Conservation (phyloP, 2,329 filamentous ascomycete genomes). For the Cladophialophora carrionii region DNA sequence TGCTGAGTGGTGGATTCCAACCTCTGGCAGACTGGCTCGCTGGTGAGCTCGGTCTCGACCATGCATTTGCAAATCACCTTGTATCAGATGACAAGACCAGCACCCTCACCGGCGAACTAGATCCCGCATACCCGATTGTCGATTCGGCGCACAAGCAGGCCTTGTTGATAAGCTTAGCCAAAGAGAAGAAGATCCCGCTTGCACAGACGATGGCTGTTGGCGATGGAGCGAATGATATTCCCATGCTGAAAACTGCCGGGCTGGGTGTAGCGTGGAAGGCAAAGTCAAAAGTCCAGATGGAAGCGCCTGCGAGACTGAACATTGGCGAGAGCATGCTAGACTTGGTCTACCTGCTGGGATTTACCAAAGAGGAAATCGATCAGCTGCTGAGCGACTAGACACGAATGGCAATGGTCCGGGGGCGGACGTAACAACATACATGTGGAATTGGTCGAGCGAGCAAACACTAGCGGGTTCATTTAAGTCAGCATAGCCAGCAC, state of each 20-base stretch:
- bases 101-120: slow-evolving; percentile 61
- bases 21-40: slow-evolving; percentile 88
- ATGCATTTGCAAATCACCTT: slow-evolving; percentile 80
- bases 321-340: slow-evolving; percentile 59
- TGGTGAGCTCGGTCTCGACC: slow-evolving; percentile 76
- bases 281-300: slow-evolving; percentile 65
- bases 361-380: slow-evolving; percentile 55
- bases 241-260: slow-evolving; percentile 66
- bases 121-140: slow-evolving; percentile 59
- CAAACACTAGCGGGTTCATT: not conserved
- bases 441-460: not conserved
- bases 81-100: slow-evolving; percentile 53
- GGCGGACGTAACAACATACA: not conserved
- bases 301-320: slow-evolving; percentile 64
- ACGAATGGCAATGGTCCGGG: not conserved
- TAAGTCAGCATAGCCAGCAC: not conserved
- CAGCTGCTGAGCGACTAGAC: slow-evolving; percentile 45
- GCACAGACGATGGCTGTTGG: slow-evolving; percentile 63
- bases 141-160: slow-evolving; percentile 62
- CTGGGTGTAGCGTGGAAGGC: slow-evolving; percentile 67
- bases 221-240: slow-evolving; percentile 67
- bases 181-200: slow-evolving; percentile 57
- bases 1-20: slow-evolving; percentile 89
- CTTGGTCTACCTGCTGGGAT: slow-evolving; percentile 62
- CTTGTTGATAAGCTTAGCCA: slow-evolving; percentile 59